Evolutionary conservation across 331 rosid species (phyloP).

Genomic region (Acacia concinna): DNA sequence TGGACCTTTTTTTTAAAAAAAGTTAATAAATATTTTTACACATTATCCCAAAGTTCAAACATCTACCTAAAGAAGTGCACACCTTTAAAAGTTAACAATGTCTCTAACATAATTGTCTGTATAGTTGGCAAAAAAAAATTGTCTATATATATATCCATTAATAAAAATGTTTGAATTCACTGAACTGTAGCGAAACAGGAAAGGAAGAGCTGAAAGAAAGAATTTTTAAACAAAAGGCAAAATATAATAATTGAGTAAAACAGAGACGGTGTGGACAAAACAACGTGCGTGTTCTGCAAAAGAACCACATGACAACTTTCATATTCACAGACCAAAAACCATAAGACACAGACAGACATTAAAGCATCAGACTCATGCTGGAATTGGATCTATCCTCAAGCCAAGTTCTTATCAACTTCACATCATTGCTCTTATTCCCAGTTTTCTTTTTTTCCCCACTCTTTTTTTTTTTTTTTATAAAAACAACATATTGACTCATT

Average conservation of each 20-base stretch:
- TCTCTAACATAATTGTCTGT: too few relatives aligned
- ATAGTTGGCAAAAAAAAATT: too few relatives aligned
- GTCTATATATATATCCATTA: not conserved
- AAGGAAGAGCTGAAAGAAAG: not conserved
- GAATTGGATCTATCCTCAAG: not conserved
- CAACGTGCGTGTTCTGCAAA: not conserved
- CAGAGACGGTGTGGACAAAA: slow-evolving; percentile 4
- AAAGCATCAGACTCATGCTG: not conserved
- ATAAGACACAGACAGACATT: not conserved
- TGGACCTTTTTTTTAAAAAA: too few relatives aligned
- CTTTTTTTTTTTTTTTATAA: too few relatives aligned
- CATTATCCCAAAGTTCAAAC: too few relatives aligned
- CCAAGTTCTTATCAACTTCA: not conserved
- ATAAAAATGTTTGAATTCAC: not conserved
- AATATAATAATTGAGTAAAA: not conserved
- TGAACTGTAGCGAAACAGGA: not conserved
- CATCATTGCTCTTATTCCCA: not conserved
- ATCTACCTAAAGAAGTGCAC: too few relatives aligned
- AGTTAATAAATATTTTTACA: too few relatives aligned
- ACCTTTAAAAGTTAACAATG: too few relatives aligned
- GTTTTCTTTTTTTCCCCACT: too few relatives aligned
- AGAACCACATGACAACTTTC: not conserved
- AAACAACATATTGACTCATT: not conserved
- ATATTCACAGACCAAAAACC: not conserved
- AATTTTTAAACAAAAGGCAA: not conserved